Percentiles rank a stretch among this genome's conserved stretches.
phyloP scores from a whole-genome alignment of 768 basidiomycete species.

The Russula griseocarnosa region DNA sequence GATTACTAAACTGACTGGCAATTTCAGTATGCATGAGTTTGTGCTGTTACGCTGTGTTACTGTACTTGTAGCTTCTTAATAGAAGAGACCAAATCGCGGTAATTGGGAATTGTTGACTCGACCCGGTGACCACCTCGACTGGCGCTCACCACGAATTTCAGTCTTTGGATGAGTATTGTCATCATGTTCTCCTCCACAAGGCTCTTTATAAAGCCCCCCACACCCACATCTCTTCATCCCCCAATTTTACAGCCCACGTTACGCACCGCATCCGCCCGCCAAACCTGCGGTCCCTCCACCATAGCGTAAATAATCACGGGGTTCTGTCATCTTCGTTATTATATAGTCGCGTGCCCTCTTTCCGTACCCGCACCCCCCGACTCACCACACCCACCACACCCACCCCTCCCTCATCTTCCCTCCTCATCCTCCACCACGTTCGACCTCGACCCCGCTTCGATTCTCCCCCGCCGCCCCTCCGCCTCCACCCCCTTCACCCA shows the following conservation, averaged over 20 bases:
- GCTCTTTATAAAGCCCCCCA: background rate
- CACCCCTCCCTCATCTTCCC: background rate
- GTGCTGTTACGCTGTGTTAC: constrained; percentile 10
- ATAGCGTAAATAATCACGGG: constrained; percentile 15
- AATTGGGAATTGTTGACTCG: background rate
- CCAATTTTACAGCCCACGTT: constrained; percentile 13
- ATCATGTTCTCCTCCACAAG: constrained; percentile 2
- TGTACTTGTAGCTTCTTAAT: constrained; percentile 5
- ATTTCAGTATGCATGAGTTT: constrained; percentile 30
- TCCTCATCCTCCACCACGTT: background rate
- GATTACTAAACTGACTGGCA: background rate
- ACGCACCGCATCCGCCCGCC: background rate
- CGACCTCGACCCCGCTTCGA: background rate
- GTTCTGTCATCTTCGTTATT: background rate
- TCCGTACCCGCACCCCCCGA: background rate
- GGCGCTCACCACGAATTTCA: background rate
- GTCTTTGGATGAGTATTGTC: background rate
- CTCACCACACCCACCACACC: background rate
- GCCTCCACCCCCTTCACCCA: background rate
- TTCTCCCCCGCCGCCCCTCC: background rate
- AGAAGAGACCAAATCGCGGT: background rate
- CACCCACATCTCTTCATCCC: background rate
- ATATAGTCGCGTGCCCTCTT: constrained; percentile 17
- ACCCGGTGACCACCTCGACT: background rate
- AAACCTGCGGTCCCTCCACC: constrained; percentile 1